Evolutionary conservation across 495 filamentous ascomycete species (phyloP).

Genomic region (Penicillium taxi): DNA sequence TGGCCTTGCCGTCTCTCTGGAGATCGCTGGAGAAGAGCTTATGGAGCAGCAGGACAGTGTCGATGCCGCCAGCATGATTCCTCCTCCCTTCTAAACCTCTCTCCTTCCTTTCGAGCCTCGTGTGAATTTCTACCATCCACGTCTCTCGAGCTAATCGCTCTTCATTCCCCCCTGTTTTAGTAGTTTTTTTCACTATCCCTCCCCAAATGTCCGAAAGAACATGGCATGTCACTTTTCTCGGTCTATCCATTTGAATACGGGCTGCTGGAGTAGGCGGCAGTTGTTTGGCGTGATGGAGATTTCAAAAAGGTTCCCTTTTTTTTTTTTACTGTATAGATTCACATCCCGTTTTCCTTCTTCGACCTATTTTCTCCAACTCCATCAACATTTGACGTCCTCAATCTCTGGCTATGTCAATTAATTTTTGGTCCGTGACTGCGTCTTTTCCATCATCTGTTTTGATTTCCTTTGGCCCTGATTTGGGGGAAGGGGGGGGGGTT

Average conservation of each 20-base stretch:
- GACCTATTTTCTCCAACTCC: slow-evolving; percentile 17
- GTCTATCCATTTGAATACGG: slow-evolving; percentile 25
- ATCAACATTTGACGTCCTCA: slow-evolving; percentile 22
- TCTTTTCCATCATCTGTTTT: slow-evolving; percentile 21
- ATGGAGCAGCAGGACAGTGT: slow-evolving; percentile 82
- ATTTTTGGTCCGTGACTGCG: slow-evolving; percentile 22
- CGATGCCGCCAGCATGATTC: slow-evolving; percentile 38
- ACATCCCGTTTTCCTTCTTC: slow-evolving; percentile 21
- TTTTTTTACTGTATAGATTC: slow-evolving; percentile 38
- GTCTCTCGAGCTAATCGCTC: slow-evolving; percentile 22
- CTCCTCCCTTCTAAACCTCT: slow-evolving; percentile 46
- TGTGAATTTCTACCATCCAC: slow-evolving; percentile 3
- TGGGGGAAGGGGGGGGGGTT: slow-evolving; percentile 13
- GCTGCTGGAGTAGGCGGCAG: slow-evolving; percentile 30
- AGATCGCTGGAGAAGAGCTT: slow-evolving; percentile 79
- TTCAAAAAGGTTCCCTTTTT: slow-evolving; percentile 7
- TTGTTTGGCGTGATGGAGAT: slow-evolving; percentile 39
- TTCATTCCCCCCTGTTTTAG: slow-evolving; percentile 40
- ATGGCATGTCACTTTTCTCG: slow-evolving; percentile 26
- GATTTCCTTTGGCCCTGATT: slow-evolving; percentile 22
- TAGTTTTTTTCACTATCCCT: slow-evolving; percentile 39
- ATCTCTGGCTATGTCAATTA: slow-evolving; percentile 17
- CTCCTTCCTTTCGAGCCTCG: slow-evolving; percentile 3
- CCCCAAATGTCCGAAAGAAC: slow-evolving; percentile 21
- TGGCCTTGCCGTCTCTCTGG: slow-evolving; percentile 88